phyloP scores from a whole-genome alignment of 2,329 filamentous ascomycete species.

The Colletotrichum sp. region DNA sequence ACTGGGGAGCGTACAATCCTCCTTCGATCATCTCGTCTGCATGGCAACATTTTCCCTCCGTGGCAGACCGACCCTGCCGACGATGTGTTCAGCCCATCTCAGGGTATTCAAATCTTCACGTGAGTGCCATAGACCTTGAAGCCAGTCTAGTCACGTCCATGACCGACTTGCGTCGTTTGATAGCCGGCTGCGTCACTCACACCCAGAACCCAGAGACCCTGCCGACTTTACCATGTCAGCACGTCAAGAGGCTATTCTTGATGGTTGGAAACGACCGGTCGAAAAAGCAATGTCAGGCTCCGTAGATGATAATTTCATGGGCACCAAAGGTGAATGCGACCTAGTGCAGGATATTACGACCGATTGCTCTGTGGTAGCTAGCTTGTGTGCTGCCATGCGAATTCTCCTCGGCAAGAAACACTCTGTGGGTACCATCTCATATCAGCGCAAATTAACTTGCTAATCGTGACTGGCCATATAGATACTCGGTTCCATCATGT shows the following conservation, averaged over 20 bases:
- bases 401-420: slow-evolving; percentile 72
- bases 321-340: slow-evolving; percentile 67
- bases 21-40: slow-evolving; percentile 77
- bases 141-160: not conserved
- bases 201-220: slow-evolving; percentile 63
- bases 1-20: slow-evolving; percentile 79
- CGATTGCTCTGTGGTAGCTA: slow-evolving; percentile 96
- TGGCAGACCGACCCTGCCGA: slow-evolving; percentile 73
- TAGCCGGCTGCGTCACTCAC: not conserved
- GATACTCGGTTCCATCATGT: slow-evolving; percentile 75
- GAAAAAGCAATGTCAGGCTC: slow-evolving; percentile 60
- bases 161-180: not conserved
- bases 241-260: slow-evolving; percentile 77
- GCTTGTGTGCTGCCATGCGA: slow-evolving; percentile 82
- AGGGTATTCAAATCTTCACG: slow-evolving; percentile 65
- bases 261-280: slow-evolving; percentile 79
- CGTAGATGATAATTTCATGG: slow-evolving; percentile 57
- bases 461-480: slow-evolving; percentile 34
- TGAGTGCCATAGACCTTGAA: slow-evolving; percentile 42
- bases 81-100: slow-evolving; percentile 63
- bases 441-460: not conserved
- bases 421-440: slow-evolving; percentile 55
- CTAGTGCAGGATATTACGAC: slow-evolving; percentile 95
- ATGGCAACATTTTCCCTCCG: slow-evolving; percentile 83
- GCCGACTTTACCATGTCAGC: slow-evolving; percentile 75